These are phyloP conservation scores for Populus pruinosa DNA, from an alignment of 345 rosid species.

Conservation along the genomic window DNA sequence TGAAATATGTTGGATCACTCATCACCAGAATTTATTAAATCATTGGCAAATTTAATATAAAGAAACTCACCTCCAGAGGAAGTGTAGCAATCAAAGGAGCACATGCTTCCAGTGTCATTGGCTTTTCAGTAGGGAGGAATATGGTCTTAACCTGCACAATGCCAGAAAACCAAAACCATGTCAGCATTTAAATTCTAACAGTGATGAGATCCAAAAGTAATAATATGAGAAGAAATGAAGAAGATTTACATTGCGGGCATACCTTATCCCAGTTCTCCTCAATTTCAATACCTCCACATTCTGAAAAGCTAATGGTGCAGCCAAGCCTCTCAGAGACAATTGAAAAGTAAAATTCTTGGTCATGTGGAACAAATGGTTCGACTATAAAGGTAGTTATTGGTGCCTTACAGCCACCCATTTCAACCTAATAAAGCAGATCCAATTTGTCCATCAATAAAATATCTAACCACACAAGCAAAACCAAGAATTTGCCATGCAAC, in stretches of 20 bases:
- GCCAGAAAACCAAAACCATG: slow-evolving; percentile 9
- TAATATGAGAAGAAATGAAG: neutral
- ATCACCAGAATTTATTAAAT: neutral
- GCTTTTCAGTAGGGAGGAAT: slow-evolving; percentile 68
- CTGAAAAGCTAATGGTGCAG: slow-evolving; percentile 79
- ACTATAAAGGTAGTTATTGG: slow-evolving; percentile 92
- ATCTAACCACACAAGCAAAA: neutral
- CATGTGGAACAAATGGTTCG: slow-evolving; percentile 90
- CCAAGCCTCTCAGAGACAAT: slow-evolving; percentile 93
- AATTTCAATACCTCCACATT: slow-evolving; percentile 95
- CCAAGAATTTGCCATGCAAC: neutral
- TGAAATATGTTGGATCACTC: neutral
- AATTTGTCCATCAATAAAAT: slow-evolving; percentile 6
- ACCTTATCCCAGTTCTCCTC: slow-evolving; percentile 99
- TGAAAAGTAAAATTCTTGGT: slow-evolving; percentile 81
- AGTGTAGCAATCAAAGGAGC: slow-evolving; percentile 96
- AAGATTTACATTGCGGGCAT: neutral
- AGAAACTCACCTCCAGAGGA: slow-evolving; percentile 71
- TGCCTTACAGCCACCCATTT: slow-evolving; percentile 88
- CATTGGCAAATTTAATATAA: neutral
- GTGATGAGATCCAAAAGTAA: neutral
- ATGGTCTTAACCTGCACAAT: slow-evolving; percentile 70
- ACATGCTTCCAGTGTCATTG: slow-evolving; percentile 63
- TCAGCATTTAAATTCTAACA: neutral
- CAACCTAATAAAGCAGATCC: slow-evolving; percentile 48